phyloP scores from a whole-genome alignment of 768 basidiomycete species.

The Boletales sp. region DNA sequence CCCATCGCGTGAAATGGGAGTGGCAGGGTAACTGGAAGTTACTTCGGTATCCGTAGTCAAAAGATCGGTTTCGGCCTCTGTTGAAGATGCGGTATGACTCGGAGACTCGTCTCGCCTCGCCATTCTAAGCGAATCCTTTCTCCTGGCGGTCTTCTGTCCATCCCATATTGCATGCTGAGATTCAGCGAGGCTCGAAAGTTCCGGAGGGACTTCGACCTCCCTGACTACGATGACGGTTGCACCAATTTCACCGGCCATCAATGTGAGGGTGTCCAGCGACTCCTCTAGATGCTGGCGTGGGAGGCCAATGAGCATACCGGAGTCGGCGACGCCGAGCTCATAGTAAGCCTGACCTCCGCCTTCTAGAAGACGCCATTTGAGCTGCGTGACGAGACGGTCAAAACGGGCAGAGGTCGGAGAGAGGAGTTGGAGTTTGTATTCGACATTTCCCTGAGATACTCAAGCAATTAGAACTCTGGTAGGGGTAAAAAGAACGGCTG shows the following conservation, averaged over 20 bases:
- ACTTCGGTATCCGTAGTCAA: constrained; percentile 39
- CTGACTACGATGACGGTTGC: constrained; percentile 89
- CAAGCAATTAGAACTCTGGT: not conserved
- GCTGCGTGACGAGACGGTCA: constrained; percentile 84
- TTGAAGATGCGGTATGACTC: constrained; percentile 25
- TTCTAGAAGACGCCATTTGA: constrained; percentile 91
- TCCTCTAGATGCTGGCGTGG: constrained; percentile 68
- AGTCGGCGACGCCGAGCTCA: constrained; percentile 81
- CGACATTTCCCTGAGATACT: constrained; percentile 69
- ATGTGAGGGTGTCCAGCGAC: constrained; percentile 82
- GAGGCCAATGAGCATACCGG: constrained; percentile 83
- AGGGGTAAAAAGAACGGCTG: constrained; percentile 2
- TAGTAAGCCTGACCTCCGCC: constrained; percentile 84
- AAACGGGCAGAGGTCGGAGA: constrained; percentile 74
- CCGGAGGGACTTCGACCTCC: constrained; percentile 74
- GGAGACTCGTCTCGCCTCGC: constrained; percentile 28
- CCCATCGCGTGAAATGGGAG: not conserved
- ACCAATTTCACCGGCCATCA: constrained; percentile 93
- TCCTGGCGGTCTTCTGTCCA: constrained; percentile 35
- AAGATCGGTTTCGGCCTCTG: constrained; percentile 38
- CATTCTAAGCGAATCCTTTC: constrained; percentile 28
- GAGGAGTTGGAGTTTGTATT: constrained; percentile 91
- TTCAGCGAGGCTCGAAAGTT: constrained; percentile 37
- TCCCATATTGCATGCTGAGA: constrained; percentile 33
- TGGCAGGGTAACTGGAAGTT: constrained; percentile 5